Base-by-base conservation (phyloP, 768 basidiomycete species). In the Kwoniella dendrophila region DNA sequence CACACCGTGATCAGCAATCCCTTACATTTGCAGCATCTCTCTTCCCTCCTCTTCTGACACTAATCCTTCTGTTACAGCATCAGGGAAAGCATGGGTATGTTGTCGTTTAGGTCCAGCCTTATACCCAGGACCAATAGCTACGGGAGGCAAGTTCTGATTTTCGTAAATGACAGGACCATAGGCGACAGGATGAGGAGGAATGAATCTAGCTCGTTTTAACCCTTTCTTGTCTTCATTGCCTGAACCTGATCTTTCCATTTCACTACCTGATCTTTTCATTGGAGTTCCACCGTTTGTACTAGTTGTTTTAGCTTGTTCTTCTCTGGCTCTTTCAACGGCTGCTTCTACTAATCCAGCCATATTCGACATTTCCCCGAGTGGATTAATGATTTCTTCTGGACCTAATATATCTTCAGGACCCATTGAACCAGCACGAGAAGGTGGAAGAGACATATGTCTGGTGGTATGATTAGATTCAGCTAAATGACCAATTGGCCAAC, bases 1-100 rank as follows among this genome's bases (percentile, higher is more conserved):
- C 55, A 36, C 22, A n/a, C n/a, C n/a, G 41, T 44, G 43, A 32
- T 26, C 27, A 43, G 16, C 27, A 26, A 44, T 40, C 32, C 81
- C 85, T 48, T 61, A 93, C 91, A 94, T 88, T 73, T 85, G 84
- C 80, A 95, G 92, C 53, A 96, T 79, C 59, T 92, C 89, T 60
- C 87, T 86, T 2, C 91, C 94, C 74, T 96, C 92, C 26, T 83
- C 82, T 74, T 93, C 91, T 1, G 86, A 80, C 44, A 96, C 86
- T 64, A 90, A 83, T 41, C 86, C 86, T 79, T 92, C 91, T 0
- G 88, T 89, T 51, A 95, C 90, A 52, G 91, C 92, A 77, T 95
- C 91, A 27, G 88, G 89, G 74, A 88, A 90, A 20, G 85, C 84
- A 68, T 87, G 82, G 34, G 83, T 68, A 56, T 79, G 78, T 12